Evolutionary conservation across 148 eudicot species (phyloP).

Genomic region (Camellia lanceoleosa): DNA sequence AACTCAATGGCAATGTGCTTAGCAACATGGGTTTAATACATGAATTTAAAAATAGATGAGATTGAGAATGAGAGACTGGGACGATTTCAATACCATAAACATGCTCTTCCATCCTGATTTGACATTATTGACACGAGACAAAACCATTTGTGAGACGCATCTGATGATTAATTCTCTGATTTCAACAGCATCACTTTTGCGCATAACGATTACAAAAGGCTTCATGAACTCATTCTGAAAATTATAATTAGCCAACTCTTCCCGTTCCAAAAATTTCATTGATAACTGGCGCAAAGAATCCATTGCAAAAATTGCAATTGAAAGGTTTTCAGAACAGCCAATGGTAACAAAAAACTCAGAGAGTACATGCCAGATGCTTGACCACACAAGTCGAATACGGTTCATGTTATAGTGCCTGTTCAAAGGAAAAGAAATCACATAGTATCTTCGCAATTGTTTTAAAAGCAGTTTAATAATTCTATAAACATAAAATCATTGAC

Average conservation of each 20-base stretch:
- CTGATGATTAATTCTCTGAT: conserved; percentile 94
- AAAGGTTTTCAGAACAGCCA: conserved; percentile 90
- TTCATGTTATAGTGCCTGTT: conserved; percentile 99
- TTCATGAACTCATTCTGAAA: conserved; percentile 97
- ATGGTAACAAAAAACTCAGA: conserved; percentile 82
- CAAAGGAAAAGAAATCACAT: conserved; percentile 10
- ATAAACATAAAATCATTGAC: neutral
- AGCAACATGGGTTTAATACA: neutral
- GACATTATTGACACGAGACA: conserved; percentile 84
- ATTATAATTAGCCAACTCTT: conserved; percentile 94
- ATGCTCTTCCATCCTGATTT: conserved; percentile 99
- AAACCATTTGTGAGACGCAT: conserved; percentile 97
- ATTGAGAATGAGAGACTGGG: conserved; percentile 11
- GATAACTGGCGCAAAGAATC: conserved; percentile 93
- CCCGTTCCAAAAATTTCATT: conserved; percentile 96
- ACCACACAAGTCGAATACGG: conserved; percentile 96
- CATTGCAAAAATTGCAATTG: conserved; percentile 97
- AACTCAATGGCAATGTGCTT: neutral
- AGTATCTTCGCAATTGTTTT: neutral
- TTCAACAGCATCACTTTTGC: conserved; percentile 92
- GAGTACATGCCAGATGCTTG: conserved; percentile 91
- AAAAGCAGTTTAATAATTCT: conserved; percentile 6
- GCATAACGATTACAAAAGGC: conserved; percentile 95
- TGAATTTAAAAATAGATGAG: neutral
- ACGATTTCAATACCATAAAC: conserved; percentile 72